Base-by-base conservation (phyloP, 352 stramenopile species). In the Pythium sukuiense region DNA sequence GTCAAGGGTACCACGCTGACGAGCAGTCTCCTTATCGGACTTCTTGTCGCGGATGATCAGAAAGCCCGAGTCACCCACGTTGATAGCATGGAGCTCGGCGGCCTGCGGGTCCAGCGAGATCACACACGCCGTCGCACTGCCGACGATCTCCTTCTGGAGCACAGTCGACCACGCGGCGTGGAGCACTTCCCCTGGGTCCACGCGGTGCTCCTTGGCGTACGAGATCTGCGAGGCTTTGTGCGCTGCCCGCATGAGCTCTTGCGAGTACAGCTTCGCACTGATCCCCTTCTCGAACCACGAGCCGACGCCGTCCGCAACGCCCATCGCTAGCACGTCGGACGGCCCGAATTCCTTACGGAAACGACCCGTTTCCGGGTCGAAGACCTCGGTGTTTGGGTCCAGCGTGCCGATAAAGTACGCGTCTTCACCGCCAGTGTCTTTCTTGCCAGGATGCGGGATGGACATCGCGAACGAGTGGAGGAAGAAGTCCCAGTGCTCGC, bases 211-310 rank as follows among this genome's bases (percentile, higher is more conserved):
- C 55, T 85, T 88, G 4, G 76, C 72, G 58, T 81, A 84, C 59
- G 82, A 85, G 9, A 89, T 67, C 52, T 87, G 75, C 20, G 84
- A 71, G 2, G 85, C 85, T 63, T 89, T 65, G 50, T 92, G 80
- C 16, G 85, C 83, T 29, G 84, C 81, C 20, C 80, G 67, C 88
- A 96, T 96, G 24, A 96, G 76, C 30, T 86, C 83, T 27, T 89
- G 72, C 2, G 87, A 75, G 59, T 92, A 95, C 57, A 80, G 63
- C 32, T 77, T 76, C 13, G 85, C 85, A 55, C 82, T 91, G 32
- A 99, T 90, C 6, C 93, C 92, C 55, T 97, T 97, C 69, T 98
- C 89, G 65, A 97, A 94, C 96, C 96, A 99, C 53, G 87, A 97
- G 9, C 96, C 96, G 2, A 99, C 96, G 43, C 96, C 96, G 78